phyloP scores from a whole-genome alignment of 352 stramenopile genomes.

The Globisporangium nodosum region DNA sequence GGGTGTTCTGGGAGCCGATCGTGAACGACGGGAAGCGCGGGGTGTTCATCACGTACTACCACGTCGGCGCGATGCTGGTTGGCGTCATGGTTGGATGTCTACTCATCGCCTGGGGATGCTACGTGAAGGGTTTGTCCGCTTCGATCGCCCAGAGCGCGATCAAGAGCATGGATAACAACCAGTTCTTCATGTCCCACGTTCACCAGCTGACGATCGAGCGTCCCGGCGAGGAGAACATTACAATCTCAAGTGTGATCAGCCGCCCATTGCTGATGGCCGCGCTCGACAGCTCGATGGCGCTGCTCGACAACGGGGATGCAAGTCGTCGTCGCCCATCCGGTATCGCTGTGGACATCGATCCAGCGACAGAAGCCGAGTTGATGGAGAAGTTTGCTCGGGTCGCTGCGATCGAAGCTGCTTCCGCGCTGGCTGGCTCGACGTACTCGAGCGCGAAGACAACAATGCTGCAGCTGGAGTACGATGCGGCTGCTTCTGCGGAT shows the following conservation, averaged over 20 bases:
- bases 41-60: slow-evolving; percentile 80
- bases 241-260: slow-evolving; percentile 71
- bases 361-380: slow-evolving; percentile 42
- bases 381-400: slow-evolving; percentile 68
- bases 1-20: slow-evolving; percentile 66
- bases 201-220: slow-evolving; percentile 68
- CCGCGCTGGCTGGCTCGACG: slow-evolving; percentile 24
- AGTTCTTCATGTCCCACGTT: slow-evolving; percentile 62
- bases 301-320: slow-evolving; percentile 45
- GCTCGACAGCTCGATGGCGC: slow-evolving; percentile 20
- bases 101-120: slow-evolving; percentile 68
- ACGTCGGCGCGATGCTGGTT: slow-evolving; percentile 56
- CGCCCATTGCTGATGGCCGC: slow-evolving; percentile 51
- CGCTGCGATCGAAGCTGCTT: slow-evolving; percentile 41
- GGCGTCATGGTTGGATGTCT: slow-evolving; percentile 35
- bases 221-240: slow-evolving; percentile 62
- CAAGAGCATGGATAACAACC: slow-evolving; percentile 49
- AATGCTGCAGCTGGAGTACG: slow-evolving; percentile 28
- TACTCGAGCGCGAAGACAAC: slow-evolving; percentile 25
- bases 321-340: slow-evolving; percentile 19
- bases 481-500: slow-evolving; percentile 16
- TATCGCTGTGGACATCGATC: slow-evolving; percentile 26
- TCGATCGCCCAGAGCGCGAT: slow-evolving; percentile 61
- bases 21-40: slow-evolving; percentile 66
- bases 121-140: slow-evolving; percentile 63